Evolutionary conservation across 495 filamentous ascomycete species (phyloP), one percentile per base, ranked within the genome.

Genomic region (Aspergillus asperescens): DNA sequence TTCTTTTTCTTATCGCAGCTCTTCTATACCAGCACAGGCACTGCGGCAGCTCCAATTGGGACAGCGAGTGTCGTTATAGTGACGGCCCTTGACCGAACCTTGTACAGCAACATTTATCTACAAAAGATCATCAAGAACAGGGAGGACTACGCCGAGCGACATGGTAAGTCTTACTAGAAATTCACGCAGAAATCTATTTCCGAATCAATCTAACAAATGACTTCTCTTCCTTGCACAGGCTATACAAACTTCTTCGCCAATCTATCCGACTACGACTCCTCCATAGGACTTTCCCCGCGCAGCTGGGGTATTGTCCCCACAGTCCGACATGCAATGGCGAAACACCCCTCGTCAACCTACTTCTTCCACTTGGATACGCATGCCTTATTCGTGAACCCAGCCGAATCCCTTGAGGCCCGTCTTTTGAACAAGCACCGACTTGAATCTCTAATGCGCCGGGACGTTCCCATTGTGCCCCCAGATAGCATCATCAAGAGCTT

Each of bases 401-500:
- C 77, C 23, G 76, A 86, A 53, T 73, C 78, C 0, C 74, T 97
- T 34, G 77, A 85, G 48, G 74, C 79, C 5, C 82, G 92, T 58
- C 68, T 97, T 39, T 80, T 94, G 66, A 71, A 80, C 15, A 72
- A 80, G 25, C 69, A 71, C 54, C 77, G 69, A 31, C 78, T 99
- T 25, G 86, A 91, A 61, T 75, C 72, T n/a, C 56, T 88, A 50
- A 96, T 96, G 88, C 77, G 89, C 50, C 85, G 84, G 63, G 87
- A 95, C 64, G 72, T 82, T 28, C 83, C 94, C 4, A 81, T 99
- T 20, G 94, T 99, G 1, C 94, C 90, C 8, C 92, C 94, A 0
- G 89, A 95, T 60, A 93, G 88, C 72, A 88, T 99, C 50, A 97
- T 99, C 71, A 92, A 87, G 74, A 99, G 94, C 1, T 96, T 95